Base-by-base conservation (phyloP, 129 eudicot species). In the Chrysanthemum seticuspe region DNA sequence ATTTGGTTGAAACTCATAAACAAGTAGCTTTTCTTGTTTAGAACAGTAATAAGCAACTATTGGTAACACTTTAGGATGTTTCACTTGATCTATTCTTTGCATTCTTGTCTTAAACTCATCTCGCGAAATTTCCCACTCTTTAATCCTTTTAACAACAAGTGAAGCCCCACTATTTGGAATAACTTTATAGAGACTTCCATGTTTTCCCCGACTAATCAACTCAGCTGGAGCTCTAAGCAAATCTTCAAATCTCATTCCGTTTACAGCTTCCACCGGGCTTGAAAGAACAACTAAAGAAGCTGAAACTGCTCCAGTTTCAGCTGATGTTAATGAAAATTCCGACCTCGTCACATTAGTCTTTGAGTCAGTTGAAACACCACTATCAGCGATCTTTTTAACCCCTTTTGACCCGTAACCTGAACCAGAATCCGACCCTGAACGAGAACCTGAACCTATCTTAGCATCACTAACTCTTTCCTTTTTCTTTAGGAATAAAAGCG, bases 181-280 rank as follows among this genome's bases (percentile, higher is more conserved):
- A 62, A 90, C 97, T 77, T 83, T 85, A 71, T 90, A 90, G 3
- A 84, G 77, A 74, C 91, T 90, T 63, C 97, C 97, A n/a, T 81
- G 85, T 40, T 84, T 85, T 3, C 94, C 97, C 62, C 94, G 79
- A 21, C 87, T 81, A 6, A 90, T 73, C 87, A 90, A 68, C 13
- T 90, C 94, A 1, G 94, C 97, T 10, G 97, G 97, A 27, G 94
- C 86, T 60, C 78, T 65, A 45, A 87, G 79, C 83, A 90, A 70
- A 57, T 90, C 97, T 84, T 90, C 89, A 21, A 90, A 90, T 31
- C 61, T 85, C 85, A 90, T 19, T 82, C 82, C 94, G 13, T 81
- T 79, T 4, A 73, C 85, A 18, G 72, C 72, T 65, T 78, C 82
- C 60, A 83, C 78, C 2, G 90, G 97, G 53, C 76, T 87, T 7